Evolutionary conservation across 306 rosid genomes (phyloP).

Genomic region (Inga leiocalycina): DNA sequence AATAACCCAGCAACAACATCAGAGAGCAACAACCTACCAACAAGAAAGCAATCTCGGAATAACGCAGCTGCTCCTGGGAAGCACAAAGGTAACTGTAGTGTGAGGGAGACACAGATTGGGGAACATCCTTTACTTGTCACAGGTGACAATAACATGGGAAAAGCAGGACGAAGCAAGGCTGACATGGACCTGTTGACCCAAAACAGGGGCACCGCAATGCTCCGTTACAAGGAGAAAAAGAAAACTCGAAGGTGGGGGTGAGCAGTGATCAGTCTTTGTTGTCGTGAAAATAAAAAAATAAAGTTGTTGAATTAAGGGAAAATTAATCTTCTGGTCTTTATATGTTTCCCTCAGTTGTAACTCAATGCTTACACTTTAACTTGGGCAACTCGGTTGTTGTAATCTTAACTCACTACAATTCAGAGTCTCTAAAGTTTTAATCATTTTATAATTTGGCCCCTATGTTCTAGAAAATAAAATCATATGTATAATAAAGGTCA

Average conservation of each 20-base stretch:
- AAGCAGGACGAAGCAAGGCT: constrained; percentile 44
- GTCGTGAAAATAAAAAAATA: not conserved
- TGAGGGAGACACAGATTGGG: constrained; percentile 31
- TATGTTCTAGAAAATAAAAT: too few relatives aligned
- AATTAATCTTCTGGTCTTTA: too few relatives aligned
- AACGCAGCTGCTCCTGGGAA: constrained; percentile 26
- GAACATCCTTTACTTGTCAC: constrained; percentile 44
- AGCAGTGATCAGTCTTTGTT: not conserved
- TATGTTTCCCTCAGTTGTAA: too few relatives aligned
- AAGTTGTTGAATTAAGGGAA: not conserved
- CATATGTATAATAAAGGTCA: too few relatives aligned
- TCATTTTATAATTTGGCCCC: too few relatives aligned
- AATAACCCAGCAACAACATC: constrained; percentile 46
- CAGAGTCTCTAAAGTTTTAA: too few relatives aligned
- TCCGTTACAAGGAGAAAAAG: constrained; percentile 77
- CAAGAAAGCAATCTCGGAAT: constrained; percentile 38
- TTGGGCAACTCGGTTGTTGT: too few relatives aligned
- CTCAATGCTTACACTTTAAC: too few relatives aligned
- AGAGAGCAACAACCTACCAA: constrained; percentile 54
- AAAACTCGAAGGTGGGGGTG: constrained; percentile 59
- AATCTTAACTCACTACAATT: too few relatives aligned
- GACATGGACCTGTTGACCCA: constrained; percentile 55
- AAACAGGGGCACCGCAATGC: constrained; percentile 76
- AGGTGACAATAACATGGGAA: constrained; percentile 39
- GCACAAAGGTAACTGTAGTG: constrained; percentile 27